Evolutionary conservation across 257 asterid species (phyloP).

Genomic region (Fraxinus americana): DNA sequence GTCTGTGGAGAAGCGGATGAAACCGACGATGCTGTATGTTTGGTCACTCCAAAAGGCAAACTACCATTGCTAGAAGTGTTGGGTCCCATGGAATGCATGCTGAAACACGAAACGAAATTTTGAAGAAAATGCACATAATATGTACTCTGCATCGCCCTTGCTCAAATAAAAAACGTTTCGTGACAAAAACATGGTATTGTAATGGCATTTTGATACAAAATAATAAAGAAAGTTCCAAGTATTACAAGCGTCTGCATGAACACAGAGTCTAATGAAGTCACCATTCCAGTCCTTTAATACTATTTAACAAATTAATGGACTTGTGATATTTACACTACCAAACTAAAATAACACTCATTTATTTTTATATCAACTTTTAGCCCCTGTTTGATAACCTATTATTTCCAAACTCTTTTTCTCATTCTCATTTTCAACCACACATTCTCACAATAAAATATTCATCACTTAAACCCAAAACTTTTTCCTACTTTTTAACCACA

Average conservation of each 20-base stretch:
- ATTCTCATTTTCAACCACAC: not conserved
- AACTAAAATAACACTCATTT: no score
- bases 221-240: not conserved
- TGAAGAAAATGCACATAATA: not conserved
- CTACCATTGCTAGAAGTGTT: conserved; percentile 56
- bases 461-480: no score
- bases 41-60: conserved; percentile 42
- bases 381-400: no score
- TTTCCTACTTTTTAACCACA: no score
- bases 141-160: not conserved
- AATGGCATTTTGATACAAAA: not conserved
- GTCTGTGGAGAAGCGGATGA: conserved; percentile 56
- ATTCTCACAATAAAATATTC: no score
- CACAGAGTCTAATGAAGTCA: not conserved
- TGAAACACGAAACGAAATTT: conserved; percentile 34
- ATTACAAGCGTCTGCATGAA: not conserved
- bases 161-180: not conserved
- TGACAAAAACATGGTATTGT: not conserved
- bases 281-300: not conserved
- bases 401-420: no score
- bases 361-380: not conserved
- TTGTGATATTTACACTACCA: no score
- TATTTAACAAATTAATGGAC: not conserved
- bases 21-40: conserved; percentile 44
- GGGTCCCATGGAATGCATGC: conserved; percentile 52